phyloP scores from a whole-genome alignment of 1,284 basidiomycete genomes.

The Coriolopsis trogii region DNA sequence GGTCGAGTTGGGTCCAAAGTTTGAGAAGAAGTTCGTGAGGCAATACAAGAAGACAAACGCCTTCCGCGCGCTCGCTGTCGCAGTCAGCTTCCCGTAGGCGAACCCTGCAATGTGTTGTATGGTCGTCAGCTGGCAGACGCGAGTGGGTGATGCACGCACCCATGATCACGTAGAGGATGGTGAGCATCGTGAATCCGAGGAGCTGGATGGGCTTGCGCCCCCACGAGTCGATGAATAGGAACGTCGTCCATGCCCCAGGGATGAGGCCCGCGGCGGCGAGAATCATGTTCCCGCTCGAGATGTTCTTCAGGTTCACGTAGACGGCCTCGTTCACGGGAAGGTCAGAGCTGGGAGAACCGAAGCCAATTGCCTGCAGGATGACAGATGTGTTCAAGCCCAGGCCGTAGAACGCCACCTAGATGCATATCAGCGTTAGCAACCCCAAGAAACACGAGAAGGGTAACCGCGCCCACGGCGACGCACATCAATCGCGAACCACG shows the following conservation, averaged over 20 bases:
- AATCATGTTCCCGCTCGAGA: conserved; percentile 32
- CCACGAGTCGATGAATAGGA: conserved; percentile 32
- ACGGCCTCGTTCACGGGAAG: conserved; percentile 54
- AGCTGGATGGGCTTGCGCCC: conserved; percentile 35
- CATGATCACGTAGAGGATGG: conserved; percentile 53
- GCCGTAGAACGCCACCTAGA: conserved; percentile 75
- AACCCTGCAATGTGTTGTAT: conserved; percentile 43
- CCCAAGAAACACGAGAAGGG: too few species aligned
- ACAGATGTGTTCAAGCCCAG: conserved; percentile 79
- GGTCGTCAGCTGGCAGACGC: background rate
- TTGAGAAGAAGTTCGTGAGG: conserved; percentile 57
- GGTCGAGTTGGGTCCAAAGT: conserved; percentile 74
- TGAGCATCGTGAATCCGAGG: conserved; percentile 57
- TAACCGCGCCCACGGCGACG: too few species aligned
- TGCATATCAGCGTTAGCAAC: conserved; percentile 25
- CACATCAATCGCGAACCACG: conserved; percentile 71
- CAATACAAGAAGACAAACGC: conserved; percentile 68
- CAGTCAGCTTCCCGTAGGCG: conserved; percentile 56
- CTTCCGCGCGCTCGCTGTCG: conserved; percentile 38
- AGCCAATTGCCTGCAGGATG: conserved; percentile 58
- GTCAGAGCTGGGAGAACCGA: conserved; percentile 38
- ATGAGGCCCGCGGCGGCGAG: conserved; percentile 32
- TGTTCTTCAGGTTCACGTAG: conserved; percentile 27
- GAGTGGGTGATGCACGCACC: conserved; percentile 33
- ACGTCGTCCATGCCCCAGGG: conserved; percentile 33